phyloP scores from a whole-genome alignment of 2,329 filamentous ascomycete genomes.

The Trichoderma sp. region DNA sequence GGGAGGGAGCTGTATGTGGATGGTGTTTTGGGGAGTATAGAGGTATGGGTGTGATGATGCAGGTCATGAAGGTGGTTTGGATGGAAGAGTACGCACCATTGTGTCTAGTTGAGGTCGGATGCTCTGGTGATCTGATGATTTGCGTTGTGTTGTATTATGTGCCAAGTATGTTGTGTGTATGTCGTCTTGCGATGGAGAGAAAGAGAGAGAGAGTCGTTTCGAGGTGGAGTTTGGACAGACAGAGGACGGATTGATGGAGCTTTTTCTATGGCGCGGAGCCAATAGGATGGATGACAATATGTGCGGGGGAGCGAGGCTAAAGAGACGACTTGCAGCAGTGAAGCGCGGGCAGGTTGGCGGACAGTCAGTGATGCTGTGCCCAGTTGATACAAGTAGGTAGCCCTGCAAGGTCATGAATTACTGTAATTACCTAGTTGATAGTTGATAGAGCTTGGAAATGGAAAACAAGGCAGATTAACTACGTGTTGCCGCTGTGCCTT shows the following conservation, averaged over 20 bases:
- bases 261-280: slow-evolving; percentile 10
- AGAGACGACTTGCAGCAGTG: neutral
- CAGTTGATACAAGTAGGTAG: too few species aligned
- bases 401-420: too few species aligned
- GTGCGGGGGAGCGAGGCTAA: slow-evolving; percentile 17
- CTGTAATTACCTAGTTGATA: too few species aligned
- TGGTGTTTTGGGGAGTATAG: neutral
- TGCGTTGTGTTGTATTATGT: neutral
- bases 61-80: neutral
- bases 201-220: slow-evolving; percentile 1
- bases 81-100: neutral
- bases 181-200: neutral
- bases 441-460: too few species aligned
- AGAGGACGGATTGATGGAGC: slow-evolving; percentile 2
- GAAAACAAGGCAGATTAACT: too few species aligned
- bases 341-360: neutral
- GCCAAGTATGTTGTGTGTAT: too few species aligned
- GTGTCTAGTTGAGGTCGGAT: too few species aligned
- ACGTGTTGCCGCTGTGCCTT: too few species aligned
- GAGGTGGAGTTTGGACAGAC: slow-evolving; percentile 15
- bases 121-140: neutral
- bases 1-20: neutral
- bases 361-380: too few species aligned
- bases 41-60: neutral
- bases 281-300: slow-evolving; percentile 10